Percentiles rank a stretch among this genome's conserved stretches.
Evolutionary conservation across 1,284 basidiomycete genomes (phyloP).

Genomic region (Tetrapyrgos nigripes): DNA sequence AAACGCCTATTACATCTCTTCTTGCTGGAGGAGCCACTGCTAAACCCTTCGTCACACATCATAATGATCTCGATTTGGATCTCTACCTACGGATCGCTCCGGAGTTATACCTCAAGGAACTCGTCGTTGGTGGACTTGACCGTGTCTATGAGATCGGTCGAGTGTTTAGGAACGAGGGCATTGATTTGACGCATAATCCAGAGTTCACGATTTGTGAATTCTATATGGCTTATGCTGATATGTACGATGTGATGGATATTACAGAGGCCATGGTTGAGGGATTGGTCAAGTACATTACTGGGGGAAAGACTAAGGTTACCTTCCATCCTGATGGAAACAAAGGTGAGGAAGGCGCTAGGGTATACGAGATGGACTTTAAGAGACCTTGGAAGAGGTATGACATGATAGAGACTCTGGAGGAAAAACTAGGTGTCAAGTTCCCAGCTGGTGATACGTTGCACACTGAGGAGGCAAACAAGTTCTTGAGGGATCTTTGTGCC

Average conservation of each 20-base stretch:
- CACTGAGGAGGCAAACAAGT: conserved; percentile 89
- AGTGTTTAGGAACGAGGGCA: conserved; percentile 98
- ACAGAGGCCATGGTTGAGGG: conserved; percentile 94
- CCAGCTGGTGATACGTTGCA: conserved; percentile 93
- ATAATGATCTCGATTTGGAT: conserved; percentile 98
- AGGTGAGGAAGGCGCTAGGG: conserved; percentile 65
- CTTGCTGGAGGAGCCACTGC: conserved; percentile 97
- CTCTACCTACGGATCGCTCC: conserved; percentile 98
- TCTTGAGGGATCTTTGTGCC: conserved; percentile 83
- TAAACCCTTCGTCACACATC: conserved; percentile 98
- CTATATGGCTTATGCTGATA: conserved; percentile 99
- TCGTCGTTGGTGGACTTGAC: conserved; percentile 96
- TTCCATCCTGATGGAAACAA: conserved; percentile 97
- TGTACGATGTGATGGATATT: conserved; percentile 99
- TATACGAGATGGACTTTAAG: conserved; percentile 83
- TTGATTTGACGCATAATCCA: conserved; percentile 98
- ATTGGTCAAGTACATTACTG: conserved; percentile 88
- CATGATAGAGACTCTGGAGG: conserved; percentile 96
- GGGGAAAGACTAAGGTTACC: conserved; percentile 81
- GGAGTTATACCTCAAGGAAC: conserved; percentile 97
- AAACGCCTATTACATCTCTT: conserved; percentile 99
- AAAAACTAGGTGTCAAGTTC: conserved; percentile 93
- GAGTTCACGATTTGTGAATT: conserved; percentile 99
- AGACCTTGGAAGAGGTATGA: conserved; percentile 99
- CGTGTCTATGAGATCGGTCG: conserved; percentile 98